phyloP scores from a whole-genome alignment of 106 monocot genomes.

The Posidonia australis region DNA sequence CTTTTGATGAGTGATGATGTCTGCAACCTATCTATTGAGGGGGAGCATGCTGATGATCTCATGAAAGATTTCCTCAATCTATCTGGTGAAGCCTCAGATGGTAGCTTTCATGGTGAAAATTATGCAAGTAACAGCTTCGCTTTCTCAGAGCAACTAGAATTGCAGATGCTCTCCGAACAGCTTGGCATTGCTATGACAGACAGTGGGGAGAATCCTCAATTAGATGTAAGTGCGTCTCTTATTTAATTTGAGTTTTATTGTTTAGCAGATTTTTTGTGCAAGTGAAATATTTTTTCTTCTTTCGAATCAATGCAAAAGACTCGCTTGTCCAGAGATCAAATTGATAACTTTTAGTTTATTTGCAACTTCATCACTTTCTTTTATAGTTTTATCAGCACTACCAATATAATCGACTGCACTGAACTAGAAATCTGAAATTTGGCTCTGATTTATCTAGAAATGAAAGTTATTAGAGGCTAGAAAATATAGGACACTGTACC shows the following conservation, averaged over 20 bases:
- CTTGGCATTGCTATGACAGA: conserved; percentile 88
- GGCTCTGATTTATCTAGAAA: too few species aligned
- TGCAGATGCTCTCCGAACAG: conserved; percentile 86
- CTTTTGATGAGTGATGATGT: conserved; percentile 21
- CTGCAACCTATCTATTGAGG: conserved; percentile 8
- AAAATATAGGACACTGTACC: neutral
- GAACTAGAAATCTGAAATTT: too few species aligned
- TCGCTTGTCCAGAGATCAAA: too few species aligned
- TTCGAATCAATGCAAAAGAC: too few species aligned
- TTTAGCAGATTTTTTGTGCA: too few species aligned
- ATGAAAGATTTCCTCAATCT: conserved; percentile 46
- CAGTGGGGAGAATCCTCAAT: conserved; percentile 49
- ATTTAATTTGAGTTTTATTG: neutral
- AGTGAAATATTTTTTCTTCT: too few species aligned
- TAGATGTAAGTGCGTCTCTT: neutral
- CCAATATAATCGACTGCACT: neutral
- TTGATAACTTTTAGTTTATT: too few species aligned
- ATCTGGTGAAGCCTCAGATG: conserved; percentile 55
- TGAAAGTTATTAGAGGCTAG: too few species aligned
- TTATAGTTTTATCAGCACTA: neutral
- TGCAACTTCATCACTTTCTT: neutral
- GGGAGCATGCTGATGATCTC: conserved; percentile 31
- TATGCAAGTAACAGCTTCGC: conserved; percentile 14
- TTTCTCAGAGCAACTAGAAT: conserved; percentile 61
- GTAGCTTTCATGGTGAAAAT: conserved; percentile 36